Evolutionary conservation across 1,284 basidiomycete species (phyloP).

Genomic region (Microbotryomycetes sp.): DNA sequence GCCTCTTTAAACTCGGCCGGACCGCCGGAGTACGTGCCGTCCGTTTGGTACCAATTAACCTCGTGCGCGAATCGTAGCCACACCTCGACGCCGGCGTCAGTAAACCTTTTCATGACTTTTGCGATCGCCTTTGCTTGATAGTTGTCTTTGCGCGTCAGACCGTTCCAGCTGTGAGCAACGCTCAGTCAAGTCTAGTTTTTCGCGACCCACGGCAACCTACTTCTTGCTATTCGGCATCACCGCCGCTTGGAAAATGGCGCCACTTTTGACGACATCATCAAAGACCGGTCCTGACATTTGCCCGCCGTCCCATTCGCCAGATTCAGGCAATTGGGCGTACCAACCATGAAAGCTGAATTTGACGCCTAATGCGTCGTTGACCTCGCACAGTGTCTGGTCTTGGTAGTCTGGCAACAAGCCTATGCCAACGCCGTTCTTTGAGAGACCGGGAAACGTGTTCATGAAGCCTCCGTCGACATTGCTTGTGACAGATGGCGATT

Average conservation of each 20-base stretch:
- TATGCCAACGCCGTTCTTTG: conserved; percentile 16
- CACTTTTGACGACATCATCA: conserved; percentile 1
- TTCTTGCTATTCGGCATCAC: background rate
- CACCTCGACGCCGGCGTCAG: conserved; percentile 38
- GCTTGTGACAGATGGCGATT: no score
- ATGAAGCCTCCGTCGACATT: no score
- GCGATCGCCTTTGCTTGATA: conserved; percentile 35
- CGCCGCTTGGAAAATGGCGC: conserved; percentile 32
- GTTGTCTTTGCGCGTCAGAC: conserved; percentile 30
- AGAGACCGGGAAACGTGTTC: background rate
- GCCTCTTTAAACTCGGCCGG: conserved; percentile 36
- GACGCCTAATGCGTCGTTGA: conserved; percentile 10
- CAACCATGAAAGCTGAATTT: conserved; percentile 15
- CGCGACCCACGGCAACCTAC: background rate
- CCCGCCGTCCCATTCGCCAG: conserved; percentile 16
- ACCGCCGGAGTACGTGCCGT: conserved; percentile 15
- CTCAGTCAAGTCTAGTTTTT: conserved; percentile 5
- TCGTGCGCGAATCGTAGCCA: conserved; percentile 32
- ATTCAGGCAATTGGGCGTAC: conserved; percentile 13
- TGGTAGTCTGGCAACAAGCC: conserved; percentile 20
- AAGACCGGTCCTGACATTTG: background rate
- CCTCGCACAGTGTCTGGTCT: conserved; percentile 6
- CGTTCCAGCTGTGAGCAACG: conserved; percentile 14
- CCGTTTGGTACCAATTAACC: conserved; percentile 17
- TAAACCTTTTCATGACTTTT: conserved; percentile 38